Percentiles rank a stretch among this genome's conserved stretches.
These are phyloP conservation scores for Chlamydomonas eustigma DNA, from an alignment of 139 green algal species.

Conservation along the genomic window DNA sequence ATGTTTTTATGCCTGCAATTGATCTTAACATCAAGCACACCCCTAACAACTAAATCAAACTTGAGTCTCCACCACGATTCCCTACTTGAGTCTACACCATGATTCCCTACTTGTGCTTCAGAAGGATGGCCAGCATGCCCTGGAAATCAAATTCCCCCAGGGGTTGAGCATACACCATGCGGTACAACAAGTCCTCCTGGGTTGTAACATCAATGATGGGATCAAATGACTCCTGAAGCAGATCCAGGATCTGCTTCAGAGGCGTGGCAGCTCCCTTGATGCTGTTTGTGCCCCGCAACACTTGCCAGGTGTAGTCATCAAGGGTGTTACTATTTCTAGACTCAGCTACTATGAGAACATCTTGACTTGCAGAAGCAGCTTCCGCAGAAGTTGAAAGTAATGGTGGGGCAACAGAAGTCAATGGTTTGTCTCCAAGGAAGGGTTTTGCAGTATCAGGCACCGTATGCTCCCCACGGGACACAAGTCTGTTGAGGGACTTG, in stretches of 20 bases:
- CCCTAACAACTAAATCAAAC: too few species aligned
- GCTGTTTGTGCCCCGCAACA: constrained; percentile 31
- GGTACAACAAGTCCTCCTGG: constrained; percentile 73
- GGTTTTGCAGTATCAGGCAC: too few species aligned
- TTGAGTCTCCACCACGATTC: neutral
- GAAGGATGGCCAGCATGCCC: constrained; percentile 75
- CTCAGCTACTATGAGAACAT: too few species aligned
- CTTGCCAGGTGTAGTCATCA: constrained; percentile 29
- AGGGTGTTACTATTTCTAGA: neutral
- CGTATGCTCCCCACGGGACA: constrained; percentile 39
- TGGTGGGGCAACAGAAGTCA: too few species aligned
- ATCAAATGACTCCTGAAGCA: constrained; percentile 37
- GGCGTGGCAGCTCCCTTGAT: constrained; percentile 17
- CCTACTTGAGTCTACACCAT: neutral
- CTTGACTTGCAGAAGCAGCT: too few species aligned
- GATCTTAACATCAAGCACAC: too few species aligned
- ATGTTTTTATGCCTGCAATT: too few species aligned
- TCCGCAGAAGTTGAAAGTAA: too few species aligned
- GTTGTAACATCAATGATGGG: constrained; percentile 32
- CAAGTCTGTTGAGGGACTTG: constrained; percentile 31
- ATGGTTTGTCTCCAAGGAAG: too few species aligned
- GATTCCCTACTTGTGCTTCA: constrained; percentile 57
- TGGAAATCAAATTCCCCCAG: constrained; percentile 80
- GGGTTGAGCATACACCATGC: constrained; percentile 72
- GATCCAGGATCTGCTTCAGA: constrained; percentile 31